Percentiles rank a stretch among this genome's conserved stretches.
These are phyloP conservation scores for Talaromyces sp. DNA, from an alignment of 2,329 filamentous ascomycete genomes.

Conservation along the genomic window DNA sequence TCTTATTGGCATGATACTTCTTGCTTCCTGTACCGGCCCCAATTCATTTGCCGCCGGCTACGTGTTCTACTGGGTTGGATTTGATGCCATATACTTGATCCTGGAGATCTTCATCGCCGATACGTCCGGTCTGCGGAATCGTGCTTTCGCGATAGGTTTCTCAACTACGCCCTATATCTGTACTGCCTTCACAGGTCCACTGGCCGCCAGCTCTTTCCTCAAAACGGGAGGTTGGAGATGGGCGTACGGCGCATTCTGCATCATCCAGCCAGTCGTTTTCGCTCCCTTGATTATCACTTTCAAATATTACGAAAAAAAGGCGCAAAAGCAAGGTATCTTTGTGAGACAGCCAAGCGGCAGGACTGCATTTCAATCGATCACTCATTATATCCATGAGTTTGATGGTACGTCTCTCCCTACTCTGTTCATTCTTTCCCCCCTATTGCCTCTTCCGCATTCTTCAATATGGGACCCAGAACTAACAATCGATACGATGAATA, in stretches of 20 bases:
- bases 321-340: constrained; percentile 56
- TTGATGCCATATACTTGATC: constrained; percentile 55
- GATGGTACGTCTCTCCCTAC: constrained; percentile 53
- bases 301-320: constrained; percentile 58
- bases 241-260: constrained; percentile 62
- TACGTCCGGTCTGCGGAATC: constrained; percentile 59
- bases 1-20: constrained; percentile 58
- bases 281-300: constrained; percentile 58
- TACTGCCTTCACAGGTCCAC: constrained; percentile 57
- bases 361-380: constrained; percentile 49
- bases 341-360: constrained; percentile 45
- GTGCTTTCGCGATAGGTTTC: constrained; percentile 61
- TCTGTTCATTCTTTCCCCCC: constrained; percentile 41
- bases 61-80: constrained; percentile 55
- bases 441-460: constrained; percentile 48
- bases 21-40: constrained; percentile 63
- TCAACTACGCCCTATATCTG: constrained; percentile 62
- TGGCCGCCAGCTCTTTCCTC: constrained; percentile 53
- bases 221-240: constrained; percentile 58
- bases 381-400: constrained; percentile 61
- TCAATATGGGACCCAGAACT: constrained; percentile 35
- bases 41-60: constrained; percentile 61
- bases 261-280: constrained; percentile 58
- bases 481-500: constrained; percentile 52
- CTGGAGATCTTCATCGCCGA: constrained; percentile 63